These are phyloP conservation scores for Tulasnella sp. DNA, from an alignment of 768 basidiomycete genomes.

Conservation along the genomic window DNA sequence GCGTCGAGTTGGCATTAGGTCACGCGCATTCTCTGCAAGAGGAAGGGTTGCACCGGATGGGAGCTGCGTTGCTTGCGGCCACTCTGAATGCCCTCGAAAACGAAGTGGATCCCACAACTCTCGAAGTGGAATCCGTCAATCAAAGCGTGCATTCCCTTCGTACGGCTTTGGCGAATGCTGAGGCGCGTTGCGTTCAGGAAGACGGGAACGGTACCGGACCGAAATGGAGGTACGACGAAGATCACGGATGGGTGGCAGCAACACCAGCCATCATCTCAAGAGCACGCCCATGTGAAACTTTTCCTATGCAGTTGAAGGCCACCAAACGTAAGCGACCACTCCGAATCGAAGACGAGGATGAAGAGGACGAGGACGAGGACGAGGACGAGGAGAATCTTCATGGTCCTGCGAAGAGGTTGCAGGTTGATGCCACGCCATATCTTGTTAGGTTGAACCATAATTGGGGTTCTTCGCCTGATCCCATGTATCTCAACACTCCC, in stretches of 20 bases:
- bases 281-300: background rate
- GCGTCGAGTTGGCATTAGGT: background rate
- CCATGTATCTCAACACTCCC: background rate
- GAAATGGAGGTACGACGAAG: conserved; percentile 2
- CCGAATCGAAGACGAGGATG: background rate
- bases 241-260: background rate
- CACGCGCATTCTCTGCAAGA: background rate
- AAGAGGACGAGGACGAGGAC: background rate
- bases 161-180: background rate
- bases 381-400: background rate
- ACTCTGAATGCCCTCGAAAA: background rate
- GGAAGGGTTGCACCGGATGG: background rate
- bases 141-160: background rate
- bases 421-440: background rate
- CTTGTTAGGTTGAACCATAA: background rate
- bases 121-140: background rate
- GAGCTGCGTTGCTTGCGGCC: background rate
- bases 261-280: background rate
- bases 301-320: background rate
- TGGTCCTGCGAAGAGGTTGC: background rate
- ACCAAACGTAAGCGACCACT: background rate
- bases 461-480: background rate
- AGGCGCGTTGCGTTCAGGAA: background rate
- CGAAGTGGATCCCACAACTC: background rate
- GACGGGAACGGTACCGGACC: background rate